Evolutionary conservation across 2,329 filamentous ascomycete species (phyloP), one percentile per base, ranked within the genome.

Genomic region (Apiospora rasikravindrae): DNA sequence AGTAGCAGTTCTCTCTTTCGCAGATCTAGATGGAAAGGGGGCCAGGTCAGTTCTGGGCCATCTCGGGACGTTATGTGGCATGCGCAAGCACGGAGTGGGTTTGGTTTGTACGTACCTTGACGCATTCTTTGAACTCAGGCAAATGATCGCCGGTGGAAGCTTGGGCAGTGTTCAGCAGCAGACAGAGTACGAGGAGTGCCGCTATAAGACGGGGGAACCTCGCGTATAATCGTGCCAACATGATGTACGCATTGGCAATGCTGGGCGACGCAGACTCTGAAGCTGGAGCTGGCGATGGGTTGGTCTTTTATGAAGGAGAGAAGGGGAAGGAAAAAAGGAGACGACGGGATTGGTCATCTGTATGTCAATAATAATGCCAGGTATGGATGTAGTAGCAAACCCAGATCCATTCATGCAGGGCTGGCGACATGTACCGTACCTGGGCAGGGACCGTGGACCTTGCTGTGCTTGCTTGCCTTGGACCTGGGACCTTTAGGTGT

Each of bases 71-170:
- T 49, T 40, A 24, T 40, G 47, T 26, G 33, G 45, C 45, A 51
- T 44, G 29, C 45, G 37, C 47, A 24, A 51, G 22, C 16, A 53
- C 8, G 57, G 37, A 61, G 47, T 24, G 33, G 37, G 68, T 68
- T 33, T 57, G 45, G 22, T 49, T 33, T 49, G 47, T 33, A 82
- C 85, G 75, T 85, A 97, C 96, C 86, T 94, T 84, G 70, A 98
- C 90, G 81, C 96, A 99, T 82, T 95, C 87, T 80, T 88, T 89
- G 81, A 99, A 99, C 78, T 97, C 95, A 24, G 94, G 94, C 73
- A 98, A 86, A 71, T 90, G 88, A 82, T 99, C 96, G 75, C 96
- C 96, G 68, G 91, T 78, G 5, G 95, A 98, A 40, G 95, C 96
- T 70, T 86, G 83, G 22, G 86, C 86, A n/a, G 82, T 81, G 69